A percentile compares a stretch with the other conserved stretches of the same genome.
phyloP scores from a whole-genome alignment of 768 basidiomycete species.

The Dacryopinax primogenitus region DNA sequence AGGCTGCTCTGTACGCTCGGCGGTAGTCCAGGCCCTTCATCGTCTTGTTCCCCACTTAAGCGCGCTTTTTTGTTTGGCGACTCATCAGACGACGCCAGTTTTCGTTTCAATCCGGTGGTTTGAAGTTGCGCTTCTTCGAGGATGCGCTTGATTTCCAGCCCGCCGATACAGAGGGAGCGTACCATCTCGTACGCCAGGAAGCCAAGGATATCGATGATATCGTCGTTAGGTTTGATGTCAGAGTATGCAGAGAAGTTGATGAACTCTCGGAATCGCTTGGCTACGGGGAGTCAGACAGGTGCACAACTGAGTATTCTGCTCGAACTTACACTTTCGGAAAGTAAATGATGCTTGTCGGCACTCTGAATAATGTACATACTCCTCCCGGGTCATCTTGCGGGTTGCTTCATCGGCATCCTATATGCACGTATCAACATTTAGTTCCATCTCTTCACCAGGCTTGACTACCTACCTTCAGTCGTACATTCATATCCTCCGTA shows the following conservation, averaged over 20 bases:
- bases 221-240: constrained; percentile 82
- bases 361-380: constrained; percentile 93
- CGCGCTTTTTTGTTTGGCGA: constrained; percentile 37
- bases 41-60: constrained; percentile 46
- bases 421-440: background rate
- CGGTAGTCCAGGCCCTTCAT: constrained; percentile 18
- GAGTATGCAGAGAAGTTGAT: constrained; percentile 76
- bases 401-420: constrained; percentile 93
- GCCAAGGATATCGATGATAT: constrained; percentile 91
- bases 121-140: constrained; percentile 55
- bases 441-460: background rate
- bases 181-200: constrained; percentile 98
- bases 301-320: background rate
- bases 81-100: constrained; percentile 21
- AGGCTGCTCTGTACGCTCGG: constrained; percentile 56
- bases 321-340: constrained; percentile 74
- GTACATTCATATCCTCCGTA: constrained; percentile 82
- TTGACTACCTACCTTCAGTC: constrained; percentile 47
- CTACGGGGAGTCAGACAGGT: too few species aligned
- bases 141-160: constrained; percentile 67
- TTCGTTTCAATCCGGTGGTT: constrained; percentile 2
- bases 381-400: constrained; percentile 88
- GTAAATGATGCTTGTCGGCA: constrained; percentile 95
- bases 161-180: constrained; percentile 78
- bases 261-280: constrained; percentile 90